phyloP scores from a whole-genome alignment of 176 grass and related monocot species.

The Oryza glumipatula region DNA sequence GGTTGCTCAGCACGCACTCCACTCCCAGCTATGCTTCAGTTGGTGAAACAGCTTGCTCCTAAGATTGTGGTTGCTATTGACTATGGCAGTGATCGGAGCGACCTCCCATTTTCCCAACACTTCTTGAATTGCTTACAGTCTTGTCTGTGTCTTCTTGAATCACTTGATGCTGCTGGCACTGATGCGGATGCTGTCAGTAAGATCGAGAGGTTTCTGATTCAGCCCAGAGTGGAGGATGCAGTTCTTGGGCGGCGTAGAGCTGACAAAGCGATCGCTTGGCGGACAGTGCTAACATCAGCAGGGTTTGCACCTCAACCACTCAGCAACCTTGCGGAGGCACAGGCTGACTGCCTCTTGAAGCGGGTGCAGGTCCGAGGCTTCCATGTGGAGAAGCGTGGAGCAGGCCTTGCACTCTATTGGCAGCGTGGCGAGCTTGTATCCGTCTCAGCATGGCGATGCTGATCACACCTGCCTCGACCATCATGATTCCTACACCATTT shows the following conservation, averaged over 20 bases:
- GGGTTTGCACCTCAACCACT: conserved; percentile 61
- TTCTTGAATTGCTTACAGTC: conserved; percentile 81
- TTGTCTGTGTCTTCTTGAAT: conserved; percentile 78
- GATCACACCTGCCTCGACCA: conserved; percentile 14
- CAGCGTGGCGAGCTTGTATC: conserved; percentile 68
- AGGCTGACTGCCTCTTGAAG: conserved; percentile 82
- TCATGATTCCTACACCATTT: conserved; percentile 1
- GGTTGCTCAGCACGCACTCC: conserved; percentile 54
- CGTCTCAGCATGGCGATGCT: conserved; percentile 79
- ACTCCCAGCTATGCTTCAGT: conserved; percentile 56
- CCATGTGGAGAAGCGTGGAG: conserved; percentile 73
- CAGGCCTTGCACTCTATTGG: conserved; percentile 71
- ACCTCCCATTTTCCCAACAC: conserved; percentile 73
- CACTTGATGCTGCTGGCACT: conserved; percentile 73
- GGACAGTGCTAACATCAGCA: conserved; percentile 58
- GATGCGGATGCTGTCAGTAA: conserved; percentile 61
- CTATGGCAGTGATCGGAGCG: conserved; percentile 66
- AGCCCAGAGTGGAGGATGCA: conserved; percentile 69
- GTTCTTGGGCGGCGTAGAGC: conserved; percentile 61
- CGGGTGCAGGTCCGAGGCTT: conserved; percentile 83
- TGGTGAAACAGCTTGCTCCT: conserved; percentile 77
- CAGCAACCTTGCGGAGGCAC: conserved; percentile 70
- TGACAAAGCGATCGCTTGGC: conserved; percentile 61
- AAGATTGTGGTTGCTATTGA: conserved; percentile 79
- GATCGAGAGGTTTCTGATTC: conserved; percentile 81